phyloP scores from a whole-genome alignment of 768 basidiomycete species.

The Russula virescens region DNA sequence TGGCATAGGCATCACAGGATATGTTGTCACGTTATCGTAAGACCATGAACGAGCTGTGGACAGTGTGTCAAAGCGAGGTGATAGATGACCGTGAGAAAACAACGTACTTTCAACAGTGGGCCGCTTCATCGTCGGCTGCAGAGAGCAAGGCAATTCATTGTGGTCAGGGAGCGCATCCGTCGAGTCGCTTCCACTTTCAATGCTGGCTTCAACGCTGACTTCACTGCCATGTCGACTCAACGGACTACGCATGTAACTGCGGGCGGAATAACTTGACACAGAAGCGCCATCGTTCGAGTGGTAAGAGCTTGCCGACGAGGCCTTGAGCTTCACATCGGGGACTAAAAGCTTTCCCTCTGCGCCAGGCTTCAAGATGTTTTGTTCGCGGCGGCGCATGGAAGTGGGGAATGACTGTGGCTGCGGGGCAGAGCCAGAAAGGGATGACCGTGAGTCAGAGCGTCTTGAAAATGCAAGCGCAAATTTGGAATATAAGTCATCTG shows the following conservation, averaged over 20 bases:
- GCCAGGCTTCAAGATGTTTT: constrained; percentile 49
- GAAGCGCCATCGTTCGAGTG: constrained; percentile 22
- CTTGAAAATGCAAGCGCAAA: constrained; percentile 53
- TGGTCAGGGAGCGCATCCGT: constrained; percentile 28
- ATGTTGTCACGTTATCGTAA: constrained; percentile 66
- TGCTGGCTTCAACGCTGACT: constrained; percentile 36
- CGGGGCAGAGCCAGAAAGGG: constrained; percentile 31
- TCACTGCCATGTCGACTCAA: constrained; percentile 39
- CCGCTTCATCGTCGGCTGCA: constrained; percentile 33
- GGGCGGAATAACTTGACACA: constrained; percentile 26
- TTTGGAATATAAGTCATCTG: constrained; percentile 47
- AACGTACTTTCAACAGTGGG: constrained; percentile 50
- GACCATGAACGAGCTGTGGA: constrained; percentile 63
- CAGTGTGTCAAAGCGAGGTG: constrained; percentile 17
- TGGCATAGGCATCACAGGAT: constrained; percentile 48
- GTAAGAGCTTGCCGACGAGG: constrained; percentile 32
- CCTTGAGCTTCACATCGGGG: constrained; percentile 39
- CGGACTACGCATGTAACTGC: constrained; percentile 33
- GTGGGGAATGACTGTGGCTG: constrained; percentile 31
- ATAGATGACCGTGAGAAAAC: not conserved
- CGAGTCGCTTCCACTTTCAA: constrained; percentile 30
- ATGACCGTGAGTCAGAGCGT: constrained; percentile 46
- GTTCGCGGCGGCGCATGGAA: constrained; percentile 42
- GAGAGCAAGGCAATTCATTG: constrained; percentile 25
- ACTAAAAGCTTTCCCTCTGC: constrained; percentile 63